Percentiles rank a stretch among this genome's conserved stretches.
Evolutionary conservation across 2,329 filamentous ascomycete species (phyloP).

Genomic region (Colletotrichum viniferum): DNA sequence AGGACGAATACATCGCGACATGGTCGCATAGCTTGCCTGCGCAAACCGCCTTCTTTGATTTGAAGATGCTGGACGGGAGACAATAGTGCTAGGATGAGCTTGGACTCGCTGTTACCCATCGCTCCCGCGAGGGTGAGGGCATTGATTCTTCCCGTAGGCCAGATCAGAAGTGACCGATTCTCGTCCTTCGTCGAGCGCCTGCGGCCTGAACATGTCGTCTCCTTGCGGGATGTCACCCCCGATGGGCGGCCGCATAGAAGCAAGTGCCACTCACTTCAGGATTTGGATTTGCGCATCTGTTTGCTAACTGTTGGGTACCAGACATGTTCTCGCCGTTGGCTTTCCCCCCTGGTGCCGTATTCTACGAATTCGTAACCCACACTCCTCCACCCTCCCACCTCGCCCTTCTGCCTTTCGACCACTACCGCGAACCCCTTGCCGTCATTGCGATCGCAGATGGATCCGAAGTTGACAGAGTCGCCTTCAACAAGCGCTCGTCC

Average conservation of each 20-base stretch:
- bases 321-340: slow-evolving; percentile 93
- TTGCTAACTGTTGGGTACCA: slow-evolving; percentile 39
- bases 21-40: slow-evolving; percentile 13
- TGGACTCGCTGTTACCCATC: slow-evolving; percentile 88
- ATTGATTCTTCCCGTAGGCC: slow-evolving; percentile 84
- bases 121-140: slow-evolving; percentile 90
- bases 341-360: slow-evolving; percentile 82
- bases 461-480: slow-evolving; percentile 62
- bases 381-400: slow-evolving; percentile 80
- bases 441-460: slow-evolving; percentile 88
- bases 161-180: slow-evolving; percentile 83
- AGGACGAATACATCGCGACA: slow-evolving; percentile 9
- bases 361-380: slow-evolving; percentile 87
- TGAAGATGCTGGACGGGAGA: slow-evolving; percentile 22
- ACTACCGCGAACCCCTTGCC: slow-evolving; percentile 83
- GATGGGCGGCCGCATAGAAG: slow-evolving; percentile 86
- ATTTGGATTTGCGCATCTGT: background rate
- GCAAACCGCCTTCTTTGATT: background rate
- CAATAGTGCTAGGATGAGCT: slow-evolving; percentile 72
- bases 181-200: slow-evolving; percentile 78
- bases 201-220: slow-evolving; percentile 79
- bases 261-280: slow-evolving; percentile 45
- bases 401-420: slow-evolving; percentile 84
- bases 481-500: slow-evolving; percentile 60
- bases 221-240: slow-evolving; percentile 83